phyloP scores from a whole-genome alignment of 1,284 basidiomycete species.

The Heliocybe sulcata region DNA sequence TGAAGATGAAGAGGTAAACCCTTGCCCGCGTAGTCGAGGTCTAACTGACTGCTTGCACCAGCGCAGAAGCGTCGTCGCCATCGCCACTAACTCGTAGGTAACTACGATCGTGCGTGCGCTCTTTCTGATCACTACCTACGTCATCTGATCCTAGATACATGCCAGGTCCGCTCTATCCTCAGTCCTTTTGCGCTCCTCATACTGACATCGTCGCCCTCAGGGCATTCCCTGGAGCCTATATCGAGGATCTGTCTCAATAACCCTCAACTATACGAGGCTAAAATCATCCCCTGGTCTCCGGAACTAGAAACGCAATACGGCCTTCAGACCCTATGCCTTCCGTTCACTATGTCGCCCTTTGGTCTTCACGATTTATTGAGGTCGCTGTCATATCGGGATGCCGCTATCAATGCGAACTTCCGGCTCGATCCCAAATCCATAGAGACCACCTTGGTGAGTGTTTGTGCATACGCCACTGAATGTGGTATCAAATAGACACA shows the following conservation, averaged over 20 bases:
- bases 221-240: slow-evolving; percentile 21
- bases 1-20: too few relatives aligned
- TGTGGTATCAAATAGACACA: slow-evolving; percentile 10
- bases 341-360: slow-evolving; percentile 14
- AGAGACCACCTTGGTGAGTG: slow-evolving; percentile 23
- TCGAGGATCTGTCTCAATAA: slow-evolving; percentile 20
- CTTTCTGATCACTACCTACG: not conserved
- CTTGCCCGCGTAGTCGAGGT: too few relatives aligned
- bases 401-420: slow-evolving; percentile 9
- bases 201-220: slow-evolving; percentile 6
- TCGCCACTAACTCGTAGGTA: slow-evolving; percentile 10
- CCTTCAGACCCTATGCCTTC: slow-evolving; percentile 25
- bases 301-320: slow-evolving; percentile 25
- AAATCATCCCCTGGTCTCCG: slow-evolving; percentile 23
- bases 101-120: slow-evolving; percentile 11
- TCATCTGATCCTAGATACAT: slow-evolving; percentile 12
- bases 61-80: slow-evolving; percentile 6
- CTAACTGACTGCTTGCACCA: slow-evolving; percentile 11
- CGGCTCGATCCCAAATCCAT: slow-evolving; percentile 26
- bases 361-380: slow-evolving; percentile 8
- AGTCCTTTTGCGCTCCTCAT: not conserved
- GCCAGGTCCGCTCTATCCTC: slow-evolving; percentile 14
- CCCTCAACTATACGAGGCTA: slow-evolving; percentile 10
- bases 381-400: slow-evolving; percentile 9
- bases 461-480: slow-evolving; percentile 4